Evolutionary conservation across 805 yeast genomes (phyloP), one percentile per base, ranked within the genome.

Genomic region (Lipomyces starkeyi): DNA sequence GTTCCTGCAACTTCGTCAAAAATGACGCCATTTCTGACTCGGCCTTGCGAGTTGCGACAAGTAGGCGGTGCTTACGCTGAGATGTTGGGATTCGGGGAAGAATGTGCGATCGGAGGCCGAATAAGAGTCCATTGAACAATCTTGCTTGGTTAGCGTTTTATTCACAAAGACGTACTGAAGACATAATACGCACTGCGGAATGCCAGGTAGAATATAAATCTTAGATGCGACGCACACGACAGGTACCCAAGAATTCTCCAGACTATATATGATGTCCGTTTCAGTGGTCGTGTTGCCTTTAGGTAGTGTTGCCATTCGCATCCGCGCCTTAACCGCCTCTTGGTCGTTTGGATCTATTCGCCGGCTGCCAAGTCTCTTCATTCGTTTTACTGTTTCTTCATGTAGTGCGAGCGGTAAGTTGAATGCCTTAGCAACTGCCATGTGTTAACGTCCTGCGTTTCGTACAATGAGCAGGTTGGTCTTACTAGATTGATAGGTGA

Each of bases 291-390:
- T 29, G 5, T 59, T 54, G 27, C 86, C 85, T 1, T 71, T 54
- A 0, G 97, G 97, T 61, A 92, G 80, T 0, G 88, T 85, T 0
- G 97, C 96, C 97, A 92, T 92, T 59, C 91, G 81, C 73, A 86
- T 82, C 73, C 87, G 91, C 0, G 95, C 93, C 2, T 78, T 75
- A 32, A 82, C 75, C 32, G 88, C 91, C 11, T 83, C 84, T 8
- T 73, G 69, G 27, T 79, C 73, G 62, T 73, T 71, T 57, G 82
- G 72, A 43, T 76, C 76, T 43, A 82, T 69, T 32, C 77, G 71
- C 7, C 75, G 71, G 40, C 79, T 78, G 1, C 81, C 79, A 0
- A 86, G 76, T 25, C 74, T 69, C 17, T 81, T 79, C 95, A 91
- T 91, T 67, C 87, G 80, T 1, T 79, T 82, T 22, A 85, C 89